phyloP scores from a whole-genome alignment of 306 rosid genomes.

The Medicago truncatula region MtrunA17r5.0-ANR NC_053044.1:47872001-47872500 shows the following conservation, averaged over 20 bases:
- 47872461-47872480: constrained; percentile 77
- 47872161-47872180: constrained; percentile 74
- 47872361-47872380: constrained; percentile 64
- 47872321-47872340: constrained; percentile 59
- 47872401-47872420: constrained; percentile 52
- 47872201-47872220: constrained; percentile 64
- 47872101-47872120: constrained; percentile 56
- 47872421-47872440: constrained; percentile 56
- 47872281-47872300: constrained; percentile 52
- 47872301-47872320: constrained; percentile 49
- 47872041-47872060: constrained; percentile 55
- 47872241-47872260: constrained; percentile 66
- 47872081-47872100: constrained; percentile 50
- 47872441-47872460: constrained; percentile 76
- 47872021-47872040: constrained; percentile 64
- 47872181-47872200: constrained; percentile 74
- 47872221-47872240: constrained; percentile 59
- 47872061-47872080: constrained; percentile 50
- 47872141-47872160: constrained; percentile 69
- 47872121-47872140: constrained; percentile 78
- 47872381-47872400: constrained; percentile 59
- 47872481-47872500: constrained; percentile 80
- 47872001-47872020: constrained; percentile 69
- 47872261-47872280: constrained; percentile 58
- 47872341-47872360: constrained; percentile 63